Percentiles rank a stretch among this genome's conserved stretches.
Evolutionary conservation across 139 green algal genomes (phyloP).

Genomic region (Nannochloris sp.): DNA sequence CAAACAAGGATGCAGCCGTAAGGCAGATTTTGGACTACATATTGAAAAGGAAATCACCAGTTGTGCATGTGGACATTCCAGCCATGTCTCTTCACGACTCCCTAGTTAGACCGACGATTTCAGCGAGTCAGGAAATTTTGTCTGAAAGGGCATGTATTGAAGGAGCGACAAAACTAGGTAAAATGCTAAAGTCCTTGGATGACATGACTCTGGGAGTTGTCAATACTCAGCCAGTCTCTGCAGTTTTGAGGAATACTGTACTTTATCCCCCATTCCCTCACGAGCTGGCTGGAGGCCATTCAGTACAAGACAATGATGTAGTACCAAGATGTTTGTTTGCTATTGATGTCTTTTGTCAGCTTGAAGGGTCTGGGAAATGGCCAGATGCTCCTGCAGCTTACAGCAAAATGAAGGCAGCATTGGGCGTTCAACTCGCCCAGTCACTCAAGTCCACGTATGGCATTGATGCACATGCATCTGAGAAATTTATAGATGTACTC

Average conservation of each 20-base stretch:
- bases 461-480: constrained; percentile 28
- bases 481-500: constrained; percentile 60
- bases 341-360: constrained; percentile 58
- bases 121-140: constrained; percentile 17
- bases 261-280: constrained; percentile 58
- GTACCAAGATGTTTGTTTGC: constrained; percentile 51
- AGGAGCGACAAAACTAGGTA: constrained; percentile 50
- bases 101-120: constrained; percentile 22
- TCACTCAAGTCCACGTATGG: constrained; percentile 39
- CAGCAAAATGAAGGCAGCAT: constrained; percentile 58
- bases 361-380: constrained; percentile 69
- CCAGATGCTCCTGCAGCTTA: constrained; percentile 49
- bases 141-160: constrained; percentile 32
- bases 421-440: constrained; percentile 61
- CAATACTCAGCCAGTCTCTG: constrained; percentile 48
- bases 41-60: constrained; percentile 42
- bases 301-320: not conserved
- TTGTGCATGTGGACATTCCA: constrained; percentile 20
- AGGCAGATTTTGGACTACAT: constrained; percentile 42
- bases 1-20: constrained; percentile 40
- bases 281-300: constrained; percentile 35
- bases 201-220: constrained; percentile 44
- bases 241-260: constrained; percentile 40
- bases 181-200: constrained; percentile 55
- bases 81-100: constrained; percentile 37